Evolutionary conservation across 148 eudicot species (phyloP).

Genomic region (Rhododendron henanense): DNA sequence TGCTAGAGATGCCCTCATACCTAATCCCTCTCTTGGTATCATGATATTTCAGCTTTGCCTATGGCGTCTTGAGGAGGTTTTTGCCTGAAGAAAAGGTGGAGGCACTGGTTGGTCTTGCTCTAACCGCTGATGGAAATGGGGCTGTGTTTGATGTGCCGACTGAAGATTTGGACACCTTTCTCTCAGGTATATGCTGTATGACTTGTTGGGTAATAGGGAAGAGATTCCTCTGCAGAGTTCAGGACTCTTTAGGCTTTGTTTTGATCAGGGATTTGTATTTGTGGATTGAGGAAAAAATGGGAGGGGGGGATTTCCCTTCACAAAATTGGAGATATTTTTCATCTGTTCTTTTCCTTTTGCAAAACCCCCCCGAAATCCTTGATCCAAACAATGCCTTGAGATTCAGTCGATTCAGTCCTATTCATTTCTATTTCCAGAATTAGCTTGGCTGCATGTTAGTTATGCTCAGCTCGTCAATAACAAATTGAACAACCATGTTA

Average conservation of each 20-base stretch:
- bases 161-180: slow-evolving; percentile 57
- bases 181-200: slow-evolving; percentile 39
- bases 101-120: slow-evolving; percentile 58
- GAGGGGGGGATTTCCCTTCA: too few relatives aligned
- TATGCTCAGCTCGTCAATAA: neutral
- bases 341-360: neutral
- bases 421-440: neutral
- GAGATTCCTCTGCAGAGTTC: neutral
- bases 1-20: neutral
- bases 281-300: neutral
- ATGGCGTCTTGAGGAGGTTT: slow-evolving; percentile 57
- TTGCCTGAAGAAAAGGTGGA: slow-evolving; percentile 77
- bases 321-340: neutral
- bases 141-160: slow-evolving; percentile 78
- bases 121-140: slow-evolving; percentile 77
- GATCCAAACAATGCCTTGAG: neutral
- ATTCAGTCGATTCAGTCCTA: neutral
- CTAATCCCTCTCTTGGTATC: neutral
- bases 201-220: neutral
- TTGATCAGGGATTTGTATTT: neutral
- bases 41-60: slow-evolving; percentile 50
- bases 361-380: neutral
- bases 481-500: neutral
- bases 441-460: neutral
- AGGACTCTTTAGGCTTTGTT: neutral